Evolutionary conservation across 2,329 filamentous ascomycete species (phyloP), one percentile per base, ranked within the genome.

Genomic region (Aspergillus bombycis): DNA sequence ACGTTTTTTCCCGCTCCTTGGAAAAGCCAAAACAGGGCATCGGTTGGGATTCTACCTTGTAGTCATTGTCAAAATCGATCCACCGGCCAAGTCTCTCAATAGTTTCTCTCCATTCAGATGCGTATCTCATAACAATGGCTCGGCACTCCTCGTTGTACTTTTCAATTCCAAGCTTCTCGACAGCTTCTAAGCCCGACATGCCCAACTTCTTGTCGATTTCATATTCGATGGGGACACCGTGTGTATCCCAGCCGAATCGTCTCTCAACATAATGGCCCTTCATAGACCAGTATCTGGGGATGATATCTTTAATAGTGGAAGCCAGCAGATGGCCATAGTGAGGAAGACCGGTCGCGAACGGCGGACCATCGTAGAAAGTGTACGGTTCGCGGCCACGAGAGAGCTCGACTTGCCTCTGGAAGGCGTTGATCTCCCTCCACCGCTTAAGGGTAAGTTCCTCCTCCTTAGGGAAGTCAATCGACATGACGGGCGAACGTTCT

Each of bases 11-110:
- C 28, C n/a, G n/a, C 4, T 32, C 52, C 2, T 30, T 30, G 14
- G 26, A 62, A 36, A 56, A 48, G 55, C 28, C 19, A 8, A 23
- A 12, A 28, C 19, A 9, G 46, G 36, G 38, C 19, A 36, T 12
- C 11, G 23, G 12, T 26, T 48, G 45, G 45, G 45, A 32, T 30
- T 73, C 23, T 73, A 89, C 89, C 88, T 97, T 97, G 84, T 96
- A 97, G 77, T 97, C 93, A 72, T 96, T 95, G 79, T 98, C 94
- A 71, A 98, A 97, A 79, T 97, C 94, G 72, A 97, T 95, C 94
- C 94, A 98, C 62, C 94, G 90, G 62, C 94, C 94, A 46, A 98
- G 81, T 65, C 94, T 85, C 74, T 96, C 93, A 71, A 97, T 91
- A 30, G 93, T 96, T 67, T 88, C 82, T 72, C 93, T 88, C 94